Evolutionary conservation across 352 stramenopile genomes (phyloP).

Genomic region (Phytopythium mirpurense): DNA sequence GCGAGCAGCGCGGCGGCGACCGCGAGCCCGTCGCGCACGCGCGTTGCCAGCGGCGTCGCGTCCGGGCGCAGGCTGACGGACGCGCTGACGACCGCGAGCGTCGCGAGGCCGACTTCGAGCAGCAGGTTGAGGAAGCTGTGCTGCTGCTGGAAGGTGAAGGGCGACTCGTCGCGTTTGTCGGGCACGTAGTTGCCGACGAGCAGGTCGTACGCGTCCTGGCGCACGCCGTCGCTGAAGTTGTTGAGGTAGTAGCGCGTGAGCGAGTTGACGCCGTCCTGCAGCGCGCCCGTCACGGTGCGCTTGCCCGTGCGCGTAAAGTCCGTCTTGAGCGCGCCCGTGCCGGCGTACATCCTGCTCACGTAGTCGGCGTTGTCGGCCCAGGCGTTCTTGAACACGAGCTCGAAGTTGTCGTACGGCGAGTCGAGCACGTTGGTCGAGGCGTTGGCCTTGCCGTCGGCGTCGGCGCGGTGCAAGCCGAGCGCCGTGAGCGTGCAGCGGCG

Average conservation of each 20-base stretch:
- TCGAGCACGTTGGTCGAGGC: conserved; percentile 28
- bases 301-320: conserved; percentile 95
- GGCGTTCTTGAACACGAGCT: conserved; percentile 79
- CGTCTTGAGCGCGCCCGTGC: conserved; percentile 92
- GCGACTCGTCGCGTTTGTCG: conserved; percentile 74
- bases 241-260: conserved; percentile 95
- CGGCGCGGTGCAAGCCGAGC: conserved; percentile 35
- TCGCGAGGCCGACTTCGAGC: conserved; percentile 44
- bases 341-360: conserved; percentile 91
- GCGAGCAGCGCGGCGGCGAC: conserved; percentile 43
- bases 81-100: conserved; percentile 47
- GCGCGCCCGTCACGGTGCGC: conserved; percentile 80
- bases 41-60: conserved; percentile 38
- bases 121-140: conserved; percentile 63
- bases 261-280: conserved; percentile 95
- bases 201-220: conserved; percentile 92
- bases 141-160: conserved; percentile 82
- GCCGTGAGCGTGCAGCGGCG: conserved; percentile 77
- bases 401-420: conserved; percentile 56
- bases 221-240: conserved; percentile 93
- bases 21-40: conserved; percentile 57
- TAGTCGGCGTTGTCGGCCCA: conserved; percentile 96
- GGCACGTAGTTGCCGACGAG: conserved; percentile 75
- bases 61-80: conserved; percentile 57
- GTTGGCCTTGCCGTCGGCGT: conserved; percentile 8